Percentiles rank a stretch among this genome's conserved stretches.
These are phyloP conservation scores for Lodderomyces pseudojiufengensis DNA, from an alignment of 1,139 yeast genomes.

Conservation along the genomic window DNA sequence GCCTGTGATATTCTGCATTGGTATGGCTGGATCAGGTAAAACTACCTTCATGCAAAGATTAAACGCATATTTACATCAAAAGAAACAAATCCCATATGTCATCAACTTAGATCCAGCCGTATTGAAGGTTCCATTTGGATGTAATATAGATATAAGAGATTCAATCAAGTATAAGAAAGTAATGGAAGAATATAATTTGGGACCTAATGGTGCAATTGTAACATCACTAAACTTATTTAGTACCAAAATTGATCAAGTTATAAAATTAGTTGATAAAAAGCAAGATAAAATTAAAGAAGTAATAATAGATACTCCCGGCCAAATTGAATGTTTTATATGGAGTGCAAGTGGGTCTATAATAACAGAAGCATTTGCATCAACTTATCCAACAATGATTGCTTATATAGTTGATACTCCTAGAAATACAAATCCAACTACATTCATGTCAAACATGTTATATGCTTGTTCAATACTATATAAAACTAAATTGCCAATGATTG, in stretches of 20 bases:
- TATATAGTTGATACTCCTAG: slow-evolving; percentile 97
- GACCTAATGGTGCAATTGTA: slow-evolving; percentile 98
- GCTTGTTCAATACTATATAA: slow-evolving; percentile 96
- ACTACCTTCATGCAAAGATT: slow-evolving; percentile 96
- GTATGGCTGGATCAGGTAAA: slow-evolving; percentile 98
- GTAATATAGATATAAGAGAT: slow-evolving; percentile 94
- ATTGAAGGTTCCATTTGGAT: slow-evolving; percentile 83
- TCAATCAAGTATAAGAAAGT: slow-evolving; percentile 94
- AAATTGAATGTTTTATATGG: slow-evolving; percentile 96
- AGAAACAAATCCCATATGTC: slow-evolving; percentile 77
- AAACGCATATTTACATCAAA: slow-evolving; percentile 79
- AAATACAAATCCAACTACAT: slow-evolving; percentile 90
- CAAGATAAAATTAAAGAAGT: slow-evolving; percentile 64
- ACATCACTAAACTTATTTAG: slow-evolving; percentile 89
- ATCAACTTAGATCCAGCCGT: slow-evolving; percentile 97
- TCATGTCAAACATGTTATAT: slow-evolving; percentile 96
- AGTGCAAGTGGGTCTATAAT: slow-evolving; percentile 96
- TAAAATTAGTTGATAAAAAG: slow-evolving; percentile 78
- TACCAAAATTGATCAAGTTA: slow-evolving; percentile 95
- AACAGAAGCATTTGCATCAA: slow-evolving; percentile 93
- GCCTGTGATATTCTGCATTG: slow-evolving; percentile 74
- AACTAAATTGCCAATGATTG: slow-evolving; percentile 94
- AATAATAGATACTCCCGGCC: slow-evolving; percentile 97
- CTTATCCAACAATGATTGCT: slow-evolving; percentile 93
- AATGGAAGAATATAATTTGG: slow-evolving; percentile 87